Percentiles rank a stretch among this genome's conserved stretches.
These are phyloP conservation scores for Petrea volubilis DNA, from an alignment of 257 asterid species.

Conservation along the genomic window DNA sequence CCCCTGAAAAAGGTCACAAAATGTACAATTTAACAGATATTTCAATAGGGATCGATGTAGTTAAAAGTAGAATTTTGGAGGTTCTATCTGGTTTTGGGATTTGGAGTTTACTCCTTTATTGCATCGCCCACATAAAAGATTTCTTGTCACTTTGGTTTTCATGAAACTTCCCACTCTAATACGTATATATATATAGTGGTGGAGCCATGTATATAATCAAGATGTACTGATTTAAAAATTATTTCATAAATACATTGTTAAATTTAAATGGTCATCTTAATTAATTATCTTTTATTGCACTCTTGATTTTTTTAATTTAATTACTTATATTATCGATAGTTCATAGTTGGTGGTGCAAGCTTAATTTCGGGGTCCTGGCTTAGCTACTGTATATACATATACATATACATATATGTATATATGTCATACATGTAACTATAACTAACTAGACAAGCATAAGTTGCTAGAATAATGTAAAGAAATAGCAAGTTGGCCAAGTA, in stretches of 20 bases:
- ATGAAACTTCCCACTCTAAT: conserved; percentile 32
- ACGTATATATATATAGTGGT: background rate
- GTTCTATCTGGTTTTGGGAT: conserved; percentile 29
- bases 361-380: too few relatives aligned
- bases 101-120: conserved; percentile 41
- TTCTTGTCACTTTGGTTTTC: conserved; percentile 51
- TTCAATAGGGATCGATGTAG: background rate
- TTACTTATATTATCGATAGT: too few relatives aligned
- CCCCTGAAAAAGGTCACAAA: conserved; percentile 27
- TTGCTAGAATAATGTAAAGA: conserved; percentile 39
- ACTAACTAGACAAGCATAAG: conserved; percentile 60
- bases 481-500: conserved; percentile 40
- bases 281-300: too few relatives aligned
- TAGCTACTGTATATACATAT: too few relatives aligned
- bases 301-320: too few relatives aligned
- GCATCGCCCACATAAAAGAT: conserved; percentile 31
- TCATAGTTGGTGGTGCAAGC: too few relatives aligned
- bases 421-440: conserved; percentile 38
- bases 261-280: too few relatives aligned
- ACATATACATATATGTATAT: background rate
- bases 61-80: conserved; percentile 57
- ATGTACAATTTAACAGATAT: conserved; percentile 7
- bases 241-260: too few relatives aligned
- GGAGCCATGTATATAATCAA: too few relatives aligned
- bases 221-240: too few relatives aligned